A percentile compares a stretch with the other conserved stretches of the same genome.
Conservation (phyloP, 805 yeast species). For the Candida ipomoeae region DNA sequence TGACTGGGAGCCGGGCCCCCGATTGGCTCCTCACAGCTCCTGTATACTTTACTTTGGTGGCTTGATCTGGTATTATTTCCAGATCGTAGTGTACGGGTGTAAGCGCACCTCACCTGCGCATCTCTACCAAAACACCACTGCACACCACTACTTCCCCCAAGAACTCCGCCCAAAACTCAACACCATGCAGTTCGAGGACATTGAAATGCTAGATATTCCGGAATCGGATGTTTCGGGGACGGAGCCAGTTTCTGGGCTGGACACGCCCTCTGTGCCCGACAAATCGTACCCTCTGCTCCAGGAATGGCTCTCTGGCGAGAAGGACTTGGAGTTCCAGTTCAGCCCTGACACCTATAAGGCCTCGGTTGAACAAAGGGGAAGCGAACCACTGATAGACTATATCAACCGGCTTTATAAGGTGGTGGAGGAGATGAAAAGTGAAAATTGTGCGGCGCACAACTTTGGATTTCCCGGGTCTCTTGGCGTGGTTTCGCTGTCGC, state of each 20-base stretch:
- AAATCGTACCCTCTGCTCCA: conserved; percentile 38
- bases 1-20: too few relatives aligned
- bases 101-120: background rate
- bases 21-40: too few relatives aligned
- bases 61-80: background rate
- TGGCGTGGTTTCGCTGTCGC: conserved; percentile 28
- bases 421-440: conserved; percentile 36
- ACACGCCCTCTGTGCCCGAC: background rate
- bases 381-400: conserved; percentile 37
- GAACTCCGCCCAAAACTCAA: conserved; percentile 1
- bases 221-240: conserved; percentile 15
- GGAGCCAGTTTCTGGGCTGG: conserved; percentile 15
- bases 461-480: conserved; percentile 20
- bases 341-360: conserved; percentile 38
- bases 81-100: background rate
- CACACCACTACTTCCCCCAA: too few relatives aligned
- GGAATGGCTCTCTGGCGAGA: conserved; percentile 42
- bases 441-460: conserved; percentile 18
- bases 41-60: too few relatives aligned
- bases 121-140: background rate
- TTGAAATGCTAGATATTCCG: conserved; percentile 41
- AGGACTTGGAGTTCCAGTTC: conserved; percentile 35
- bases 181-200: conserved; percentile 21
- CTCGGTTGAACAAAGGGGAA: conserved; percentile 34
- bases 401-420: conserved; percentile 49